Conservation (phyloP, 768 basidiomycete genomes). For the Termitomyces sp. region DNA sequence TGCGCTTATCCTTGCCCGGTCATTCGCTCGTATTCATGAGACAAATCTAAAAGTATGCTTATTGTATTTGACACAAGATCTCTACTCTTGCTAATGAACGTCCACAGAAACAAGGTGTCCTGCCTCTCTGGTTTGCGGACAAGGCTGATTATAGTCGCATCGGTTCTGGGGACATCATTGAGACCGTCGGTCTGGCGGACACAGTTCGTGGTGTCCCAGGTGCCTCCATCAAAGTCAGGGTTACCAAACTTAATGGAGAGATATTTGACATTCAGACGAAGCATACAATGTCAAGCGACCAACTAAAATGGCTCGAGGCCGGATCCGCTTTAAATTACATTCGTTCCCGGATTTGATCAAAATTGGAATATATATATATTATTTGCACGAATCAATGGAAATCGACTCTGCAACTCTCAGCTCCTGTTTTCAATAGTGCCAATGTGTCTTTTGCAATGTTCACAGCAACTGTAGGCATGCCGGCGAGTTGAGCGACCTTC, state of each 20-base stretch:
- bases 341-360: slow-evolving; percentile 43
- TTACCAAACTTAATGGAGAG: slow-evolving; percentile 61
- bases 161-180: slow-evolving; percentile 72
- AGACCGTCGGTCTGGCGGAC: slow-evolving; percentile 78
- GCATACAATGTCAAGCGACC: slow-evolving; percentile 90
- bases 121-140: slow-evolving; percentile 92
- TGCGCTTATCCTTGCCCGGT: slow-evolving; percentile 81
- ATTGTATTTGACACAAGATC: neutral
- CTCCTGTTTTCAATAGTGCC: slow-evolving; percentile 24
- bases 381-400: neutral
- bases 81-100: slow-evolving; percentile 6
- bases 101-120: slow-evolving; percentile 89
- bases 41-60: slow-evolving; percentile 82
- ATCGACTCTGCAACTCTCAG: slow-evolving; percentile 1
- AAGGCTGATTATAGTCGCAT: slow-evolving; percentile 83
- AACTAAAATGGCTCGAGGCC: slow-evolving; percentile 83
- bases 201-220: slow-evolving; percentile 45
- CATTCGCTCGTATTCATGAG: slow-evolving; percentile 98
- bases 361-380: neutral
- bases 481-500: slow-evolving; percentile 84
- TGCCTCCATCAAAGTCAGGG: slow-evolving; percentile 49
- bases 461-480: slow-evolving; percentile 65
- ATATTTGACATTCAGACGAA: slow-evolving; percentile 63
- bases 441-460: slow-evolving; percentile 55
- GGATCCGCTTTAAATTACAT: slow-evolving; percentile 92